A percentile compares a stretch with the other conserved stretches of the same genome.
Evolutionary conservation across 257 asterid genomes (phyloP).

Genomic region (Penstemon davidsonii): DNA sequence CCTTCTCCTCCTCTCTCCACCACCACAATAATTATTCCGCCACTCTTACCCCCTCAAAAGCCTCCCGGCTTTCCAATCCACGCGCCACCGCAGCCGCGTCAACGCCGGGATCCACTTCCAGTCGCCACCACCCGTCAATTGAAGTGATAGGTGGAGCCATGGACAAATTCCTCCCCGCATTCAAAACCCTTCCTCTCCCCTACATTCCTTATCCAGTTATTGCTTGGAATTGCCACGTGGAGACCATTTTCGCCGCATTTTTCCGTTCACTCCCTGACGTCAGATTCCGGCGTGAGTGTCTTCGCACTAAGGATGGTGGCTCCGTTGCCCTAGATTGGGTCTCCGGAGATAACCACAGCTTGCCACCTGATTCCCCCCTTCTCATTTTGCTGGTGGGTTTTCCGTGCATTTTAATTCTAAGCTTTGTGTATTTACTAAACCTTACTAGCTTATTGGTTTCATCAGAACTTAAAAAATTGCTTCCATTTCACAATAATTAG

Average conservation of each 20-base stretch:
- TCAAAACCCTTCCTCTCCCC: slow-evolving; percentile 52
- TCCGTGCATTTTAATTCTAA: too few species aligned
- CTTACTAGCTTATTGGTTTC: background rate
- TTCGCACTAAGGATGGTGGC: slow-evolving; percentile 80
- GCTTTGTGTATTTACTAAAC: too few species aligned
- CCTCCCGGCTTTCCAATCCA: background rate
- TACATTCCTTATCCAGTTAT: slow-evolving; percentile 63
- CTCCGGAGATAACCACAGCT: slow-evolving; percentile 52
- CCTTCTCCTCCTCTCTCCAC: slow-evolving; percentile 26
- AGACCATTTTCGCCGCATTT: slow-evolving; percentile 86
- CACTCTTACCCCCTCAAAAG: background rate
- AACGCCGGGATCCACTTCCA: background rate
- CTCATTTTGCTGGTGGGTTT: slow-evolving; percentile 71
- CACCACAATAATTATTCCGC: background rate
- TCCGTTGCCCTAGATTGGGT: slow-evolving; percentile 86
- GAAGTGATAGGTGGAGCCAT: slow-evolving; percentile 80
- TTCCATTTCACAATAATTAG: background rate
- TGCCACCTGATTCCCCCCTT: slow-evolving; percentile 66
- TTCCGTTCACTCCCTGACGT: slow-evolving; percentile 75
- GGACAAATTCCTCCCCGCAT: slow-evolving; percentile 63
- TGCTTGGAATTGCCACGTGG: slow-evolving; percentile 71
- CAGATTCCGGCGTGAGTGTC: slow-evolving; percentile 75
- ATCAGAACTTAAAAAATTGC: background rate
- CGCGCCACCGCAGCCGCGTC: too few species aligned
- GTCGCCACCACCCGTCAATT: slow-evolving; percentile 53